phyloP scores from a whole-genome alignment of 2,329 filamentous ascomycete genomes.

The Penicillium vulpinum region DNA sequence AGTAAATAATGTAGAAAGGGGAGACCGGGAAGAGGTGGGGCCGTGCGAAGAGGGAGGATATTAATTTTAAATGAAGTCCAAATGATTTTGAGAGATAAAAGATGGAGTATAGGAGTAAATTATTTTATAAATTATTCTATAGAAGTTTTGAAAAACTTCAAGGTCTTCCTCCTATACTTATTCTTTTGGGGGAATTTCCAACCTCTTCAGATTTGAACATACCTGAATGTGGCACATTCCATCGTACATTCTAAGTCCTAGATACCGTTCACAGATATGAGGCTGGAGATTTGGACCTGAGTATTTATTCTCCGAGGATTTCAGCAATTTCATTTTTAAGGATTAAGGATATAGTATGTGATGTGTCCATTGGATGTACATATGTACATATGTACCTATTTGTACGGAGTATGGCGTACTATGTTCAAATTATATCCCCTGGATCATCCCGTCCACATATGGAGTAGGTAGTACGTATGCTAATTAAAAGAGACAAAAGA shows the following conservation, averaged over 20 bases:
- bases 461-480: background rate
- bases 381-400: background rate
- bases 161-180: conserved; percentile 15
- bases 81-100: background rate
- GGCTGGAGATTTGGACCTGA: conserved; percentile 14
- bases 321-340: background rate
- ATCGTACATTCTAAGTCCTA: conserved; percentile 24
- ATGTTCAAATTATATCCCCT: no score
- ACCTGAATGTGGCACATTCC: conserved; percentile 22
- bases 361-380: background rate
- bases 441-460: no score
- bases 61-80: conserved; percentile 6
- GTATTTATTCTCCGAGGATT: conserved; percentile 5
- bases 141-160: background rate
- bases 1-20: conserved; percentile 20
- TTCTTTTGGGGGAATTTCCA: conserved; percentile 14
- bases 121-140: background rate
- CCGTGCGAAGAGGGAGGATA: conserved; percentile 15
- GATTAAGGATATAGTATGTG: background rate
- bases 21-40: conserved; percentile 15
- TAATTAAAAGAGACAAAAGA: background rate
- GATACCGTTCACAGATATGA: background rate
- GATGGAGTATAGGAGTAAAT: no score
- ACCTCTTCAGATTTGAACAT: conserved; percentile 22
- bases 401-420: no score